Percentiles rank a stretch among this genome's conserved stretches.
Conservation (phyloP, 2,329 filamentous ascomycete species). For the Fusarium lateritium region DNA sequence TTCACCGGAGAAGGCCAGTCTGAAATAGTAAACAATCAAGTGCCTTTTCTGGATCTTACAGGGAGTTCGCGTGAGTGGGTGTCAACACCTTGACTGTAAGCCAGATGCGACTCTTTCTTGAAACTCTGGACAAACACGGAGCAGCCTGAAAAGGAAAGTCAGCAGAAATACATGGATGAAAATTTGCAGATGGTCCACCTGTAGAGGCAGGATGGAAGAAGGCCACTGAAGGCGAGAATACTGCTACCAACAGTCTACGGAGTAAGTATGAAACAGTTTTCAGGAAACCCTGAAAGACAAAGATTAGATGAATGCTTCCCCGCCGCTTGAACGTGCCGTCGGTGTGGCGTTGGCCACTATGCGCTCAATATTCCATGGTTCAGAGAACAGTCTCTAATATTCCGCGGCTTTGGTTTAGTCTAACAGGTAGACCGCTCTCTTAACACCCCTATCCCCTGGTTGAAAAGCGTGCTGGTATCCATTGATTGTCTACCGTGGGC, state of each 20-base stretch:
- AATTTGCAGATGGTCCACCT: neutral
- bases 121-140: slow-evolving; percentile 17
- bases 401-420: slow-evolving; percentile 2
- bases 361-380: slow-evolving; percentile 13
- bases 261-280: neutral
- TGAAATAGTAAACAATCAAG: no score
- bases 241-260: neutral
- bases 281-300: neutral
- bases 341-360: slow-evolving; percentile 26
- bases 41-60: slow-evolving; percentile 6
- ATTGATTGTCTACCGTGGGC: slow-evolving; percentile 15
- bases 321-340: slow-evolving; percentile 19
- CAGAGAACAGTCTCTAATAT: slow-evolving; percentile 16
- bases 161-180: neutral
- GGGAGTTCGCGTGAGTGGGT: slow-evolving; percentile 4
- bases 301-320: neutral
- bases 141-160: slow-evolving; percentile 29
- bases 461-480: slow-evolving; percentile 1
- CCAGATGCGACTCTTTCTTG: slow-evolving; percentile 7
- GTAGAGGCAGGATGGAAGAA: neutral
- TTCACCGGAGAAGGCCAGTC: neutral
- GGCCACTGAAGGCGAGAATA: neutral
- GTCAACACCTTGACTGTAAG: neutral
- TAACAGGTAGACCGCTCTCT: slow-evolving; percentile 11
- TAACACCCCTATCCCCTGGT: slow-evolving; percentile 16